Evolutionary conservation across 2,329 filamentous ascomycete genomes (phyloP), one percentile per base, ranked within the genome.

Genomic region (Huntiella omanensis): DNA sequence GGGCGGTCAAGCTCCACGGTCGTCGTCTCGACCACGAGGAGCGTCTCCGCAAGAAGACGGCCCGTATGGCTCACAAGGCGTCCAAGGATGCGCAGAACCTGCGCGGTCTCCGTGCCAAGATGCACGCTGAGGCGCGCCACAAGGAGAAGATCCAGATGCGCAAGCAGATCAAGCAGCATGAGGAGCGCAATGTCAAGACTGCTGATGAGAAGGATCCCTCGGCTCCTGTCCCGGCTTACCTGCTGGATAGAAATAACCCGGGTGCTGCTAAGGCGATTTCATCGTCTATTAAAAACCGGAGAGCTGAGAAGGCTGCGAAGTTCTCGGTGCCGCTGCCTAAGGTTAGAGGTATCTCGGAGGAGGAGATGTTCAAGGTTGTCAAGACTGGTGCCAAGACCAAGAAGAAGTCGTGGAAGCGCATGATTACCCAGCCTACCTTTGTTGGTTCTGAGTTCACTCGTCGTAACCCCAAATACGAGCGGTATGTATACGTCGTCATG

Each of bases 111-210:
- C 73, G 85, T 52, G 91, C 91, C 55, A 98, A 98, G 71, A 69
- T 93, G 57, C 80, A 91, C 68, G 81, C 88, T 63, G 80, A 96
- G 74, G 85, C 87, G 70, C 77, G 91, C 19, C 83, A 86, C 68
- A 82, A 87, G 62, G 87, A 98, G 71, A 98, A 98, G 80, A 93
- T 94, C 60, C 85, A 93, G 73, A 87, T 94, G 81, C 82, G 81
- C 65, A 93, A 94, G 73, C 70, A 78, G 58, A 92, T 98, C 73
- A 84, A 83, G 66, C 82, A 84, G 39, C 84, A 94, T 68, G 91
- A 98, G 66, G 84, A 95, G 70, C 80, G 85, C 65, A 92, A 95
- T 59, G 78, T 96, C 69, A 94, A 96, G 67, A 83, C 82, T 6
- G 78, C 80, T 47, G 77, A 82, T 54, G 75, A 80, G 55, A 82